These are phyloP conservation scores for Scenedesmus sp. DNA, from an alignment of 163 green algal genomes.

Conservation along the genomic window DNA sequence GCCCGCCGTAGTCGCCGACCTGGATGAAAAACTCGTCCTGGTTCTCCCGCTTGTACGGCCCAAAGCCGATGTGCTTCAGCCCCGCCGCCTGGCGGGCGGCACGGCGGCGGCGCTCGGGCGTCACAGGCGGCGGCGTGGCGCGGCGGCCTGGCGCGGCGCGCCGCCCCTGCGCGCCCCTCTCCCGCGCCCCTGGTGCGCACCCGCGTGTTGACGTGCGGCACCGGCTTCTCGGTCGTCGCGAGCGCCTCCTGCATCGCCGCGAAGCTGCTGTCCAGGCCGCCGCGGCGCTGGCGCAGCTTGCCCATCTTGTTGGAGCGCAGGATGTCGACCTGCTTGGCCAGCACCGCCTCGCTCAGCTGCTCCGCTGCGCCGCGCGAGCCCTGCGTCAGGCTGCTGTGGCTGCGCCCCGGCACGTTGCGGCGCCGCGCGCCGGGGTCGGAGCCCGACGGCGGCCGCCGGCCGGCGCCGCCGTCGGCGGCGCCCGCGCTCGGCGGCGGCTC, in stretches of 20 bases:
- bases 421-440: background rate
- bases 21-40: conserved; percentile 63
- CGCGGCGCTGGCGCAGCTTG: conserved; percentile 40
- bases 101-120: background rate
- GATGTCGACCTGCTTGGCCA: conserved; percentile 36
- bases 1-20: conserved; percentile 33
- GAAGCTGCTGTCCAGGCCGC: conserved; percentile 43
- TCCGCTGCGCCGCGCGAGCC: background rate
- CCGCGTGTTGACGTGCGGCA: conserved; percentile 31
- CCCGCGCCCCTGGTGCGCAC: background rate
- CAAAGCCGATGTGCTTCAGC: conserved; percentile 62
- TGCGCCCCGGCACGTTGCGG: conserved; percentile 11
- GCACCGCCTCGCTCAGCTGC: conserved; percentile 6
- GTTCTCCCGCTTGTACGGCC: conserved; percentile 61
- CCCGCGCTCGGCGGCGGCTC: background rate
- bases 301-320: conserved; percentile 28
- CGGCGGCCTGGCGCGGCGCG: too few relatives aligned
- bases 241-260: conserved; percentile 32
- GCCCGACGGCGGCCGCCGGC: background rate
- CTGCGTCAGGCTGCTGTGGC: conserved; percentile 1
- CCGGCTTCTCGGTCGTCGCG: background rate
- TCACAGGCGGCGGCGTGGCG: background rate
- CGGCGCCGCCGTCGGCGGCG: background rate
- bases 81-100: conserved; percentile 46
- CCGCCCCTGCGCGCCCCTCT: background rate